A percentile compares a stretch with the other conserved stretches of the same genome.
Conservation (phyloP, 495 filamentous ascomycete genomes). For the Neurospora sublineolata region DNA sequence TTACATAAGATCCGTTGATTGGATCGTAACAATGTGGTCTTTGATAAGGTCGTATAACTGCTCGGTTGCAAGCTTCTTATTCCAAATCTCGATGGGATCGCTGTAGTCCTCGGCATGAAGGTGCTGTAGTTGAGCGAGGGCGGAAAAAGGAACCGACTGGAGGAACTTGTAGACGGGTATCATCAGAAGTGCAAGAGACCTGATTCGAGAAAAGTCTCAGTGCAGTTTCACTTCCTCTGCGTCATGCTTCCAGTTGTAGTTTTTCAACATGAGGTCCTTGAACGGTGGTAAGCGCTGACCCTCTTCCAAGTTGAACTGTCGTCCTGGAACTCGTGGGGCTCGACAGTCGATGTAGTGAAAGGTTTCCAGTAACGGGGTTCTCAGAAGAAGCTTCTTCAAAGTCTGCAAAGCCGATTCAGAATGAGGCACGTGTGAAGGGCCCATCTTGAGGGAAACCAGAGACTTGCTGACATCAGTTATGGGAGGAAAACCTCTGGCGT, state of each 20-base stretch:
- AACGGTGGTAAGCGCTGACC: slow-evolving; percentile 22
- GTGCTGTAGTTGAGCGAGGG: slow-evolving; percentile 11
- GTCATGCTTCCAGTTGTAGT: slow-evolving; percentile 25
- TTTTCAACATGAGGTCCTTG: slow-evolving; percentile 16
- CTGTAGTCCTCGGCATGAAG: slow-evolving; percentile 20
- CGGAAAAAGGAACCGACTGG: slow-evolving; percentile 9
- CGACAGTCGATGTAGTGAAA: slow-evolving; percentile 19
- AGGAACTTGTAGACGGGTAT: slow-evolving; percentile 22
- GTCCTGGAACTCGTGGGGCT: background rate
- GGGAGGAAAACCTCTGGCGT: background rate
- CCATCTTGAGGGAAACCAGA: slow-evolving; percentile 15
- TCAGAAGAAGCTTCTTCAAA: slow-evolving; percentile 18
- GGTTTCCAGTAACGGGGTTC: slow-evolving; percentile 9
- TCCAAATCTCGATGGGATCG: slow-evolving; percentile 1
- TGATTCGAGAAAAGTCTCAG: slow-evolving; percentile 23
- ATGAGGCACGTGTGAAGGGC: slow-evolving; percentile 8
- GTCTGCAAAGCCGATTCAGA: slow-evolving; percentile 14
- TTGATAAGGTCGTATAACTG: slow-evolving; percentile 11
- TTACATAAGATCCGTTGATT: no score
- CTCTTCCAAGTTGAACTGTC: slow-evolving; percentile 18
- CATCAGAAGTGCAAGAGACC: slow-evolving; percentile 14
- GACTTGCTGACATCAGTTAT: background rate
- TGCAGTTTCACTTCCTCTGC: slow-evolving; percentile 10
- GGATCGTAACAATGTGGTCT: no score
- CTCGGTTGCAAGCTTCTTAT: slow-evolving; percentile 9